Evolutionary conservation across 345 rosid genomes (phyloP).

Genomic region (Salix purpurea): DNA sequence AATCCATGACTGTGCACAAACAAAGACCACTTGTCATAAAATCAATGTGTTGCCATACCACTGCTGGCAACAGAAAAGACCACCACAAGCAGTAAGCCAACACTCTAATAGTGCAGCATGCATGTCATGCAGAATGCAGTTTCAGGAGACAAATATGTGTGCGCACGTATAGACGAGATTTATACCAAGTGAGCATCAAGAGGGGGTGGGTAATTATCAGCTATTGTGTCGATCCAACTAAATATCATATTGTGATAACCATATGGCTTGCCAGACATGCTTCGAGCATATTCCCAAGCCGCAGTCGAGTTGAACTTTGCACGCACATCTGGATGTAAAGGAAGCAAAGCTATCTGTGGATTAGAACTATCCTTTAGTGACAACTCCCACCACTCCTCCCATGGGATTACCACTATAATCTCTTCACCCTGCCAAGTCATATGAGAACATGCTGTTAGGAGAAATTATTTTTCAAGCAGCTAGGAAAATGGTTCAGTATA

Average conservation of each 20-base stretch:
- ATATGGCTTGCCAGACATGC: conserved; percentile 97
- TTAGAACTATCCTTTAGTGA: conserved; percentile 80
- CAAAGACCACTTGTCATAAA: background rate
- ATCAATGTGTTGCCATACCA: background rate
- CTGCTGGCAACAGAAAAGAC: background rate
- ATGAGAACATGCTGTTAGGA: conserved; percentile 4
- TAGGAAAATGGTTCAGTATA: background rate
- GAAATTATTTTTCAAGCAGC: background rate
- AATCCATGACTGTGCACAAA: background rate
- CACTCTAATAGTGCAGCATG: background rate
- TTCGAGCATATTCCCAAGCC: conserved; percentile 92
- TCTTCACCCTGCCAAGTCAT: conserved; percentile 76
- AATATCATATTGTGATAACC: conserved; percentile 99
- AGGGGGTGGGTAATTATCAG: conserved; percentile 95
- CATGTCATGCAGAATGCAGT: background rate
- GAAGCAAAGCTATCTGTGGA: conserved; percentile 90
- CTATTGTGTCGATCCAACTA: conserved; percentile 95
- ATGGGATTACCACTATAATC: conserved; percentile 74
- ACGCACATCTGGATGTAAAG: conserved; percentile 73
- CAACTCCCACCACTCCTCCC: conserved; percentile 98
- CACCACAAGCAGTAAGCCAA: background rate
- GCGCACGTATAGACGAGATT: conserved; percentile 4
- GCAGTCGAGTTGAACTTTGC: conserved; percentile 77
- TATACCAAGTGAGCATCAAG: conserved; percentile 99
- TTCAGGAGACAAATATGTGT: background rate